Base-by-base conservation (phyloP, 352 stramenopile genomes). In the Plasmopara muralis region DNA sequence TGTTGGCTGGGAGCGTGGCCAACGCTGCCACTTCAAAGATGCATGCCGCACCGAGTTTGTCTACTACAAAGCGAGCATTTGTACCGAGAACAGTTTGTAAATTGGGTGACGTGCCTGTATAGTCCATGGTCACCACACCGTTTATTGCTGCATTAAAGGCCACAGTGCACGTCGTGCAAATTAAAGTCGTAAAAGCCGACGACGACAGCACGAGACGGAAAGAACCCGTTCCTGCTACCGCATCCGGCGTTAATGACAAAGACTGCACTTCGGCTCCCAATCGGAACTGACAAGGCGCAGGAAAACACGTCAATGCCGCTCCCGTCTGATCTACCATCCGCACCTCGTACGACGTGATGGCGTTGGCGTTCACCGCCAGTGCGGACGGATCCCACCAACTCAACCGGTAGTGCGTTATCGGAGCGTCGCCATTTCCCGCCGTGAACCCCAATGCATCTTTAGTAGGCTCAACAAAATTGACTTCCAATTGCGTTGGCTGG, bases 181-280 rank as follows among this genome's bases (percentile, higher is more conserved):
- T 13, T 31, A 47, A 40, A 2, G 47, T 60, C 1, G 64, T 67
- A 43, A 76, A 85, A 5, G 55, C 54, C 4, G 53, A 55, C 0
- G 50, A 83, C 43, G 55, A 79, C 2, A 83, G 80, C 45, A 57
- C 84, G 20, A 74, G 74, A 31, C 69, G 77, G 60, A 97, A 96
- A 1, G 70, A 82, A 12, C 92, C 92, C 1, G 47, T 47, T 47
- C 45, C 60, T 43, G 45, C 50, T 35, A 67, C 76, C 5, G 61
- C 74, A 16, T 61, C 55, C 9, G 77, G 51, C 39, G 77, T 93
- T 5, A 97, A 55, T 5, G 81, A 83, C 41, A 98, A 57, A 6
- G 72, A 89, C 64, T 98, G 92, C 9, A 98, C 83, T 57, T 96
- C 83, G 5, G 85, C 74, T n/a, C 95, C 95, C 15, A 98, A 58